Percentiles rank a stretch among this genome's conserved stretches.
Evolutionary conservation across 2,329 filamentous ascomycete species (phyloP).

Genomic region (Epichloe scottii): DNA sequence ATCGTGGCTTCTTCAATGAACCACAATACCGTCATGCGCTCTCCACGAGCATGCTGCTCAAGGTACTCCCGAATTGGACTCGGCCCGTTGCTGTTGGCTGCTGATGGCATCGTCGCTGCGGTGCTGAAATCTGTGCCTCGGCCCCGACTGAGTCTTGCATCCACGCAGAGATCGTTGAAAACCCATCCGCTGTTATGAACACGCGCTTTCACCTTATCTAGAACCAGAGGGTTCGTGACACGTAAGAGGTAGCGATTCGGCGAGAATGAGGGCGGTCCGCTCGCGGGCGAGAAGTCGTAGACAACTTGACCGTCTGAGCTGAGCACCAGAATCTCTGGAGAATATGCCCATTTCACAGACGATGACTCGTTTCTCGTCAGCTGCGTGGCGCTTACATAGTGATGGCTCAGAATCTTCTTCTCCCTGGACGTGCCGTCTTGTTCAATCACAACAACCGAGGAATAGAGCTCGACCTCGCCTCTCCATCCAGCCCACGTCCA

Average conservation of each 20-base stretch:
- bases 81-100: background rate
- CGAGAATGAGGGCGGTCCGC: slow-evolving; percentile 12
- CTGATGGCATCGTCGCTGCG: background rate
- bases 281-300: slow-evolving; percentile 17
- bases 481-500: slow-evolving; percentile 26
- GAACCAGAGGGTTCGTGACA: slow-evolving; percentile 20
- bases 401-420: slow-evolving; percentile 21
- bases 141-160: slow-evolving; percentile 20
- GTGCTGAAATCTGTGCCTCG: slow-evolving; percentile 5
- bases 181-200: slow-evolving; percentile 20
- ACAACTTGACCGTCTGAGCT: slow-evolving; percentile 16
- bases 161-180: slow-evolving; percentile 23
- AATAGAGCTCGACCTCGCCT: slow-evolving; percentile 21
- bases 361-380: slow-evolving; percentile 20
- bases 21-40: slow-evolving; percentile 25
- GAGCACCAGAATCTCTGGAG: slow-evolving; percentile 19
- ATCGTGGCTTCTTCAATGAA: slow-evolving; percentile 22
- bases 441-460: slow-evolving; percentile 20
- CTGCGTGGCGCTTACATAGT: slow-evolving; percentile 23
- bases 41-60: slow-evolving; percentile 20
- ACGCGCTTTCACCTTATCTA: slow-evolving; percentile 22
- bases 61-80: slow-evolving; percentile 21
- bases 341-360: slow-evolving; percentile 22
- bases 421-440: slow-evolving; percentile 15
- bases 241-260: slow-evolving; percentile 18